Conservation (phyloP, 352 stramenopile species). For the Pythium aquatile region DNA sequence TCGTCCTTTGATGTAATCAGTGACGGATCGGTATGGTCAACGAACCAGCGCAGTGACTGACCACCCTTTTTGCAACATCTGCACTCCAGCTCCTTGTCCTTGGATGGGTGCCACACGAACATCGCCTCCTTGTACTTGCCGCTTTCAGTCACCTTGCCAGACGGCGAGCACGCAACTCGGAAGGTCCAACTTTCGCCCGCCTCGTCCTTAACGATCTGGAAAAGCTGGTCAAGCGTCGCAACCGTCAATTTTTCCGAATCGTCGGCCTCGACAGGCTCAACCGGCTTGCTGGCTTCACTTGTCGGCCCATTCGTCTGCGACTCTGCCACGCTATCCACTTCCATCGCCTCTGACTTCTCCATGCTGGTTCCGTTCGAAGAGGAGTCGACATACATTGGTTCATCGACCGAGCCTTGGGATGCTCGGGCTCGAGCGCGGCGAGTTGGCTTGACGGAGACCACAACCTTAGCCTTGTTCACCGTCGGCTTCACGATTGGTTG, state of each 20-base stretch:
- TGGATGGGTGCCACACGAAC: not conserved
- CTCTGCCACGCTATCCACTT: not conserved
- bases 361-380: not conserved
- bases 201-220: slow-evolving; percentile 12
- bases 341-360: not conserved
- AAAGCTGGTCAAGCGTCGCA: not conserved
- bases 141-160: slow-evolving; percentile 4
- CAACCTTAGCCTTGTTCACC: not conserved
- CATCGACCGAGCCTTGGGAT: not conserved
- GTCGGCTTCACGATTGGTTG: not conserved
- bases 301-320: not conserved
- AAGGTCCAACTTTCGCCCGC: not conserved
- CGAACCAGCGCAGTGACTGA: slow-evolving; percentile 6
- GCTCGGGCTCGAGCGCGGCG: not conserved
- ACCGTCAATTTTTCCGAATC: not conserved
- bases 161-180: slow-evolving; percentile 10
- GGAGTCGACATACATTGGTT: not conserved
- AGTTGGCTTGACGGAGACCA: not conserved
- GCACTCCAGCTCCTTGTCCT: not conserved
- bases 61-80: slow-evolving; percentile 1
- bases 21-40: slow-evolving; percentile 10
- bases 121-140: slow-evolving; percentile 13
- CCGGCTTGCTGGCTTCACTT: not conserved
- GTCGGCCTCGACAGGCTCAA: not conserved
- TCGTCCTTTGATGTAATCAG: not conserved